Percentiles rank a stretch among this genome's conserved stretches.
Conservation (phyloP, 345 rosid genomes). For the Melaleuca alternifolia region DNA sequence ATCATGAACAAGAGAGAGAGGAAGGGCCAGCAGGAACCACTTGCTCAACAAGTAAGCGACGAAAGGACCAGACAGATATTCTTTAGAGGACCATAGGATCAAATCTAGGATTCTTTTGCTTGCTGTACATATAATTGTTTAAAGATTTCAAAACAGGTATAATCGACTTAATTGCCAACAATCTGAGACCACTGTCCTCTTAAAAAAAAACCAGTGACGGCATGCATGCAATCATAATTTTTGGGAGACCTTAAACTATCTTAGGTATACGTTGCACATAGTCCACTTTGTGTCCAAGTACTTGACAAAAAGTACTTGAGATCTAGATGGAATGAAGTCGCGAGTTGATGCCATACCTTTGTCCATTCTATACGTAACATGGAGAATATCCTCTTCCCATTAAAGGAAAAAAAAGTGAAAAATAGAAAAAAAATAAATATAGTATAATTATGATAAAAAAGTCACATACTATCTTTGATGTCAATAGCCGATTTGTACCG, state of each 20-base stretch:
- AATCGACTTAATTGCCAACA: background rate
- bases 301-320: background rate
- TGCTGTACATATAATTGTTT: background rate
- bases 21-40: background rate
- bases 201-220: background rate
- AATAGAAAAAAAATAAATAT: background rate
- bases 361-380: background rate
- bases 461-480: background rate
- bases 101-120: background rate
- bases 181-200: background rate
- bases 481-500: background rate
- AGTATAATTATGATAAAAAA: fast-evolving
- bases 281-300: background rate
- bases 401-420: background rate
- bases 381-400: background rate
- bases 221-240: background rate
- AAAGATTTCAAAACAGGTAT: background rate
- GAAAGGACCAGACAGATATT: background rate
- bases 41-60: background rate
- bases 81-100: background rate
- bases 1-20: background rate
- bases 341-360: background rate
- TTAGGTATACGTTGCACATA: background rate
- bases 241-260: background rate
- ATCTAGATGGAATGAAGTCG: background rate